Conservation (phyloP, 2,329 filamentous ascomycete species). For the Ustulina deusta region DNA sequence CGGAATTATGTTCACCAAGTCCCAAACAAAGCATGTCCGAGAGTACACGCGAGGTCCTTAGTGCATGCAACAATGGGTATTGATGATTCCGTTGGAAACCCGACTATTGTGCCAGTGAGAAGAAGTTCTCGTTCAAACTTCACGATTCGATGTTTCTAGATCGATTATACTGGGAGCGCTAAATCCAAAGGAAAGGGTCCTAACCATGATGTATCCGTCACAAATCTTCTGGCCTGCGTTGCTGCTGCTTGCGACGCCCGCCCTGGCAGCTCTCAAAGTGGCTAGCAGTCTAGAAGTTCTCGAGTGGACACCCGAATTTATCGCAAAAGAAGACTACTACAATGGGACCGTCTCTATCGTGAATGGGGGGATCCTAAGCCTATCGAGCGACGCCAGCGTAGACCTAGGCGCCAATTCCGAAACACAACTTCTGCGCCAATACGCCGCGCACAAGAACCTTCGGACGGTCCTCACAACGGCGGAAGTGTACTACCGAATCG, state of each 20-base stretch:
- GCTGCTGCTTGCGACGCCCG: slow-evolving; percentile 16
- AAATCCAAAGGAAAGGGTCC: not conserved
- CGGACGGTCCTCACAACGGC: slow-evolving; percentile 51
- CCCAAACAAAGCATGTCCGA: slow-evolving; percentile 5
- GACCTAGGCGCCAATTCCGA: slow-evolving; percentile 53
- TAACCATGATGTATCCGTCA: slow-evolving; percentile 21
- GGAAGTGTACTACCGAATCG: slow-evolving; percentile 52
- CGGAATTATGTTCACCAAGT: slow-evolving; percentile 4
- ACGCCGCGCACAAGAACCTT: slow-evolving; percentile 48
- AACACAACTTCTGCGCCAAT: slow-evolving; percentile 52
- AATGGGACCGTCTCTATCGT: slow-evolving; percentile 42
- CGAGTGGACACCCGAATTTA: slow-evolving; percentile 43
- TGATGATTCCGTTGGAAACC: not conserved
- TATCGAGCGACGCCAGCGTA: slow-evolving; percentile 44
- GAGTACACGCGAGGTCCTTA: not conserved
- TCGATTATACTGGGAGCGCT: not conserved
- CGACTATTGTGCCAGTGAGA: not conserved
- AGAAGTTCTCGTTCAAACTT: not conserved
- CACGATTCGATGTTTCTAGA: slow-evolving; percentile 2
- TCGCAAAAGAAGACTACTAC: slow-evolving; percentile 44
- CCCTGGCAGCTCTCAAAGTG: slow-evolving; percentile 36
- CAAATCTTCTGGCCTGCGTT: not conserved
- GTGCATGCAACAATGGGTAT: not conserved
- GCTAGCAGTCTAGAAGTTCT: slow-evolving; percentile 41
- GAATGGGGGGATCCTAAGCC: slow-evolving; percentile 51